phyloP scores from a whole-genome alignment of 2,329 filamentous ascomycete genomes.

The Colletotrichum cordylinicola region DNA sequence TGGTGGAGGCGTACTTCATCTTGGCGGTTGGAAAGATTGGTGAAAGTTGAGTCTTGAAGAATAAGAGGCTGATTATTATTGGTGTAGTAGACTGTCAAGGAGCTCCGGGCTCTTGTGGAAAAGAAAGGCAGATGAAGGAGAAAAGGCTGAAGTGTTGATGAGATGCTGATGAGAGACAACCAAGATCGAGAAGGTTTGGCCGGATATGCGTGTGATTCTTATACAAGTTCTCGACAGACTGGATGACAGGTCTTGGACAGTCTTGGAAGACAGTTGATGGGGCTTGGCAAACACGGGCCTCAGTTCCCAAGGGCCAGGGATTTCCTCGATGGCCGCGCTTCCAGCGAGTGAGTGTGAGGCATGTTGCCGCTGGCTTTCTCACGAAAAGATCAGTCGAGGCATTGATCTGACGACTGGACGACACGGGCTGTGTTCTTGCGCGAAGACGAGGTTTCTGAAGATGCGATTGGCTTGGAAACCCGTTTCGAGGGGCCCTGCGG shows the following conservation, averaged over 20 bases:
- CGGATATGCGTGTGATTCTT: conserved; percentile 14
- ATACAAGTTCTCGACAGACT: conserved; percentile 17
- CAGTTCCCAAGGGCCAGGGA: background rate
- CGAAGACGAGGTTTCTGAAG: background rate
- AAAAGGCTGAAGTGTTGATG: conserved; percentile 15
- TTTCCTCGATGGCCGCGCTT: background rate
- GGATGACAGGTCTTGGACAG: conserved; percentile 15
- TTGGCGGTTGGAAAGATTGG: conserved; percentile 18
- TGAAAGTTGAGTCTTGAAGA: background rate
- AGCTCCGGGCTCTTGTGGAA: conserved; percentile 21
- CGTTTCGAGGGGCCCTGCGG: conserved; percentile 17
- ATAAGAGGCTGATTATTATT: background rate
- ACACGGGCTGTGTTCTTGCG: background rate
- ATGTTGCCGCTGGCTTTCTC: conserved; percentile 5
- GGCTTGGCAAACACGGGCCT: conserved; percentile 15
- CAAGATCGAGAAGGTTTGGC: background rate
- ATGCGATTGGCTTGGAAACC: conserved; percentile 14
- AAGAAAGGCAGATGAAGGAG: conserved; percentile 18
- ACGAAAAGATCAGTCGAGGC: conserved; percentile 21
- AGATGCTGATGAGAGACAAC: conserved; percentile 7
- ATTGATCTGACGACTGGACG: conserved; percentile 15
- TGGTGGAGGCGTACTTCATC: conserved; percentile 29
- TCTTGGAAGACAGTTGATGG: conserved; percentile 13
- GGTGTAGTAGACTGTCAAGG: background rate
- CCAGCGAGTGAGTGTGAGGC: background rate